phyloP scores from a whole-genome alignment of 2,329 filamentous ascomycete genomes.

The Apiospora rasikravindrae region DNA sequence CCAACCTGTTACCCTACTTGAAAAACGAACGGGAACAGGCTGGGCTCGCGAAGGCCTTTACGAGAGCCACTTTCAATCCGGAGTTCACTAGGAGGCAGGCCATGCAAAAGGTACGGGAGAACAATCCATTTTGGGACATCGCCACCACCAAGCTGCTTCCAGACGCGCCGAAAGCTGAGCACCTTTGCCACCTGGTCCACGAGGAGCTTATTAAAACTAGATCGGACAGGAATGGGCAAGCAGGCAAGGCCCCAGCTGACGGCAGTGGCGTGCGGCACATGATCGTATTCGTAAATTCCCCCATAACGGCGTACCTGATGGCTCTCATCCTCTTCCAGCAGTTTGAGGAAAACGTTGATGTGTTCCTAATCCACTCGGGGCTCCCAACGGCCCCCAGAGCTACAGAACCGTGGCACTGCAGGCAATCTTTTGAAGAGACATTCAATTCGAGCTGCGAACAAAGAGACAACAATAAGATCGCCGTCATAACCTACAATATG shows the following conservation, averaged over 20 bases:
- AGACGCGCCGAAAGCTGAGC: neutral
- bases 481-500: no score
- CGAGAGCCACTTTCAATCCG: neutral
- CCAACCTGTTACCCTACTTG: neutral
- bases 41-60: neutral
- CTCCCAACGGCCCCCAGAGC: no score
- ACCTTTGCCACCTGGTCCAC: neutral
- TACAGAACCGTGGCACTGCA: neutral
- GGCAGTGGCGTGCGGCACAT: neutral
- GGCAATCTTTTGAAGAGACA: no score
- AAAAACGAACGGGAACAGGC: fast-evolving
- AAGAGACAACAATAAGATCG: no score
- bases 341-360: neutral
- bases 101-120: neutral
- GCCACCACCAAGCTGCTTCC: neutral
- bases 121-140: neutral
- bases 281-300: neutral
- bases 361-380: neutral
- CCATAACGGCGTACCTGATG: neutral
- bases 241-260: neutral
- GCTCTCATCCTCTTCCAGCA: neutral
- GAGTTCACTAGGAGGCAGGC: neutral
- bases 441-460: no score
- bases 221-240: neutral
- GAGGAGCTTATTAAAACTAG: neutral